Evolutionary conservation across 2,329 filamentous ascomycete species (phyloP).

Genomic region (Monosporascus sp.): DNA sequence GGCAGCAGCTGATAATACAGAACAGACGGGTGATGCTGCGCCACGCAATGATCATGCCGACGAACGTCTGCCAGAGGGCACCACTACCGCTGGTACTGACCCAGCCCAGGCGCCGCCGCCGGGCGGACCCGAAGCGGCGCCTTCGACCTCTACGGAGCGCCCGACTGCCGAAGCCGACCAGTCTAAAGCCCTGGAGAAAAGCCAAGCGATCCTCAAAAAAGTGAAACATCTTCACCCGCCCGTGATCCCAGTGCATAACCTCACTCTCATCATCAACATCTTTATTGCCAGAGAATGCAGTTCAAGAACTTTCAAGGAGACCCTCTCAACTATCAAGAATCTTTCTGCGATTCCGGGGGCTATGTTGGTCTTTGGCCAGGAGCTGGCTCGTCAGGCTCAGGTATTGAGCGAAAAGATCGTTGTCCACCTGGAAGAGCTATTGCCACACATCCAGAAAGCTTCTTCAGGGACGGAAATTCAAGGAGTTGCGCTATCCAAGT

Average conservation of each 20-base stretch:
- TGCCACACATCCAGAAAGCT: constrained; percentile 81
- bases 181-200: constrained; percentile 35
- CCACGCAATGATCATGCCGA: constrained; percentile 11
- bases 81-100: constrained; percentile 14
- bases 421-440: constrained; percentile 75
- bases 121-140: constrained; percentile 14
- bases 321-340: constrained; percentile 97
- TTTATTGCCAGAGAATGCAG: constrained; percentile 94
- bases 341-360: constrained; percentile 88
- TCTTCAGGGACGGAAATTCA: constrained; percentile 91
- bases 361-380: constrained; percentile 85
- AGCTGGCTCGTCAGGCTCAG: constrained; percentile 84
- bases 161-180: constrained; percentile 28
- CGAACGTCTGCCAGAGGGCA: constrained; percentile 1
- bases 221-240: constrained; percentile 68
- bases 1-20: constrained; percentile 11
- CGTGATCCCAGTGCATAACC: constrained; percentile 79
- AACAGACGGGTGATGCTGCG: constrained; percentile 4
- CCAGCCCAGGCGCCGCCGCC: constrained; percentile 12
- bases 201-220: constrained; percentile 41
- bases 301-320: constrained; percentile 96
- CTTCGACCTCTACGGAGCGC: constrained; percentile 19
- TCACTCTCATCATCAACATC: constrained; percentile 92
- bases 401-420: constrained; percentile 80
- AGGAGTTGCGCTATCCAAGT: constrained; percentile 87